Percentiles rank a stretch among this genome's conserved stretches.
These are phyloP conservation scores for Friedmanniomyces simplex DNA, from an alignment of 495 filamentous ascomycete genomes.

Conservation along the genomic window DNA sequence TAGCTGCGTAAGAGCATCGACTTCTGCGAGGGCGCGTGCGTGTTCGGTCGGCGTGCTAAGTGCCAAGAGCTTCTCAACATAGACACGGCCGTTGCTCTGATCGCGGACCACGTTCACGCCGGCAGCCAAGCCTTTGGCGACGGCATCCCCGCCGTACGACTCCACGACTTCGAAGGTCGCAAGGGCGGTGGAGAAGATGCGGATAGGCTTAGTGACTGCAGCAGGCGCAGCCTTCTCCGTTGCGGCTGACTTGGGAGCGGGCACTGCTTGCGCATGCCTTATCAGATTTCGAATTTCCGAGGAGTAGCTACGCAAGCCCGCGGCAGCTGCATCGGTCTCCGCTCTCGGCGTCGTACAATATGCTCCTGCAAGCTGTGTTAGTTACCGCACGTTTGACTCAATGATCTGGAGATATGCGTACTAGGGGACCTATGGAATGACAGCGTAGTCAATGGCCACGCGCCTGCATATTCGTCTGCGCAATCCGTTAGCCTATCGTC, in stretches of 20 bases:
- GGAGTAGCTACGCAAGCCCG: too few relatives aligned
- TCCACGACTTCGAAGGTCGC: neutral
- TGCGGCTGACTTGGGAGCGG: neutral
- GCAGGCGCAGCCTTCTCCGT: neutral
- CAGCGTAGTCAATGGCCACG: too few relatives aligned
- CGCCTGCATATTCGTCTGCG: too few relatives aligned
- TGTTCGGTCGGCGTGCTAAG: neutral
- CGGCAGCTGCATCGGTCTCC: too few relatives aligned
- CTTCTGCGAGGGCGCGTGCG: constrained; percentile 7
- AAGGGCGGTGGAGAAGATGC: neutral
- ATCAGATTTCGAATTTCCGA: too few relatives aligned
- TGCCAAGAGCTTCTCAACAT: constrained; percentile 4
- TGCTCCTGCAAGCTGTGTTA: too few relatives aligned
- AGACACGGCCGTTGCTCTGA: neutral
- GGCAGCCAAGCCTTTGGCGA: neutral
- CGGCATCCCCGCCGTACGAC: neutral
- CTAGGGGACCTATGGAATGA: too few relatives aligned
- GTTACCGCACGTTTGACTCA: too few relatives aligned
- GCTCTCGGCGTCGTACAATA: too few relatives aligned
- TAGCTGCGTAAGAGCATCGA: constrained; percentile 7
- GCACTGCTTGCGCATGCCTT: neutral
- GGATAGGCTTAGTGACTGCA: neutral
- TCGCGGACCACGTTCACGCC: neutral
- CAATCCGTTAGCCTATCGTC: too few relatives aligned
- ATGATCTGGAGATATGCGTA: too few relatives aligned